Conservation (phyloP, 768 basidiomycete genomes). For the Phanerochaete sordida region DNA sequence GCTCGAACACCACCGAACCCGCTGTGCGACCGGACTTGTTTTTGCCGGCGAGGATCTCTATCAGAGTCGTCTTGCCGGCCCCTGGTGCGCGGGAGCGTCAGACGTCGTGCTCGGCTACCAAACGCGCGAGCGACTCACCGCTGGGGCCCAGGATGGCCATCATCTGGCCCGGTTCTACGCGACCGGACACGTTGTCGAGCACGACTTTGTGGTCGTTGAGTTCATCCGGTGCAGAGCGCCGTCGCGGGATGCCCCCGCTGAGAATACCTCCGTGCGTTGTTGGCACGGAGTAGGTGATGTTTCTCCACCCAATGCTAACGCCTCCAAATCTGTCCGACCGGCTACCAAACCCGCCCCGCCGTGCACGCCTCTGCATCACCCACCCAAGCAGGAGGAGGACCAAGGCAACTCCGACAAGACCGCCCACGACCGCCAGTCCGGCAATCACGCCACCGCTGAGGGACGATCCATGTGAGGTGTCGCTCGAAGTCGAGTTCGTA, state of each 20-base stretch:
- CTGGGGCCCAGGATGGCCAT: constrained; percentile 92
- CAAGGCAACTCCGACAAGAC: constrained; percentile 54
- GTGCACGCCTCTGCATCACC: constrained; percentile 58
- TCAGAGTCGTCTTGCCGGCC: constrained; percentile 88
- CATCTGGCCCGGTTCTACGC: constrained; percentile 76
- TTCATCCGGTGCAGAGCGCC: not conserved
- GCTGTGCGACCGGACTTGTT: constrained; percentile 66
- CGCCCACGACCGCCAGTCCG: constrained; percentile 82
- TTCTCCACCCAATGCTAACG: constrained; percentile 63
- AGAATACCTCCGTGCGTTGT: not conserved
- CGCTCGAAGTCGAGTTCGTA: constrained; percentile 31
- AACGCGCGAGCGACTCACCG: constrained; percentile 38
- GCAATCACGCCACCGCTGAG: constrained; percentile 86
- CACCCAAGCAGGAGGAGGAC: constrained; percentile 61
- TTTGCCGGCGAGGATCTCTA: constrained; percentile 87
- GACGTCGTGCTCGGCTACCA: not conserved
- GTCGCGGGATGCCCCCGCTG: constrained; percentile 10
- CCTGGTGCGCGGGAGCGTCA: constrained; percentile 31
- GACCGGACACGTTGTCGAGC: constrained; percentile 66
- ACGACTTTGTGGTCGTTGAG: constrained; percentile 55
- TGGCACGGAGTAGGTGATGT: constrained; percentile 64
- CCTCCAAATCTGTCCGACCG: constrained; percentile 41
- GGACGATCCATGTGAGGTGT: constrained; percentile 30
- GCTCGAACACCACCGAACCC: constrained; percentile 61
- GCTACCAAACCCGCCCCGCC: constrained; percentile 29